A percentile compares a stretch with the other conserved stretches of the same genome.
Evolutionary conservation across 1,284 basidiomycete species (phyloP).

Genomic region (Cystobasidium slooffiae): DNA sequence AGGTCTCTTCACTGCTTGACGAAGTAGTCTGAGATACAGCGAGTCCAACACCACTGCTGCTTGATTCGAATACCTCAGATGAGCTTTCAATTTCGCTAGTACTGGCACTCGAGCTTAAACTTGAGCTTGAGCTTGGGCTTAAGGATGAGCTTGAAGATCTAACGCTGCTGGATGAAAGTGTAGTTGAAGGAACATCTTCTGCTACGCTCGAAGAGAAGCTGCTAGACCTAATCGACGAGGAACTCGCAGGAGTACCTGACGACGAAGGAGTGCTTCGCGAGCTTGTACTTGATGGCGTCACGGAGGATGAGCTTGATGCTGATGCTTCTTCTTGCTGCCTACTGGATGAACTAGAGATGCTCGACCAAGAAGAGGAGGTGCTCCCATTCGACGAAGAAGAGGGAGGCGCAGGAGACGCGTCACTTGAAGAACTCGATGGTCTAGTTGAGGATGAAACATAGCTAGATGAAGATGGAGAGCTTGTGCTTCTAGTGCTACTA

Average conservation of each 20-base stretch:
- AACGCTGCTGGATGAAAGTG: background rate
- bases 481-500: background rate
- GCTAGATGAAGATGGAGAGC: background rate
- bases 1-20: no score
- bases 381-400: background rate
- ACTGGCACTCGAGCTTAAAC: background rate
- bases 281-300: no score
- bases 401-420: background rate
- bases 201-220: background rate
- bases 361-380: no score
- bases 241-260: no score
- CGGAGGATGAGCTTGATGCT: no score
- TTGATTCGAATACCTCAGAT: background rate
- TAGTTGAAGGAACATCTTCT: background rate
- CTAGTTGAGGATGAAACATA: background rate
- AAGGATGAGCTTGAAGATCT: background rate
- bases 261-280: no score
- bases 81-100: background rate
- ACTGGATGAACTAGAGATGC: no score
- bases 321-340: no score
- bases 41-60: no score
- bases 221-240: background rate
- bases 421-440: background rate
- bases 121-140: constrained; percentile 24
- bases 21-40: no score